Conservation (phyloP, 2,329 filamentous ascomycete species). For the Aspergillus tamarii region DNA sequence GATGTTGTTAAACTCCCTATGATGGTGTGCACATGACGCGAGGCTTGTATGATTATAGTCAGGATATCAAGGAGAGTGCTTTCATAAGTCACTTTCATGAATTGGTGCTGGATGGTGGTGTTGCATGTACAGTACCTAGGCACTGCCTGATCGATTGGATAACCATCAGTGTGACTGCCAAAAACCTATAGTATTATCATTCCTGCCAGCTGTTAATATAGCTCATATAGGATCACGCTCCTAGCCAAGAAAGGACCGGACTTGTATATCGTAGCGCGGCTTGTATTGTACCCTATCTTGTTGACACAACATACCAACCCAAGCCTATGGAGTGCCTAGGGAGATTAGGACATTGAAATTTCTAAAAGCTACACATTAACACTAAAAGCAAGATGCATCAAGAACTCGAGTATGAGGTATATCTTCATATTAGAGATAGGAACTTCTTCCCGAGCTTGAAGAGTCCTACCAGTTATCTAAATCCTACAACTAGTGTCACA, state of each 20-base stretch:
- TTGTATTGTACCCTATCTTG: not conserved
- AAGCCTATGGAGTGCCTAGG: not conserved
- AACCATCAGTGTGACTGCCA: too few species aligned
- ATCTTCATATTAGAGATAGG: not conserved
- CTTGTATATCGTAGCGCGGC: not conserved
- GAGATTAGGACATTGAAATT: not conserved
- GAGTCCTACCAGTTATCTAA: not conserved
- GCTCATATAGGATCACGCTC: not conserved
- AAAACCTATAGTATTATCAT: not conserved
- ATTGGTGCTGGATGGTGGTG: not conserved
- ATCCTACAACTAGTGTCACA: not conserved
- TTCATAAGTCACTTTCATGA: not conserved
- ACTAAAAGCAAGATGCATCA: not conserved
- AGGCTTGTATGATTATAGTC: not conserved
- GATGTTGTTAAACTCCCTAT: not conserved
- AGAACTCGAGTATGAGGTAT: not conserved
- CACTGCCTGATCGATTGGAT: too few species aligned
- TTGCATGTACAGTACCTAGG: too few species aligned
- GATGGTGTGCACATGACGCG: not conserved
- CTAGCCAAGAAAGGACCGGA: not conserved
- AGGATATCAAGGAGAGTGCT: not conserved
- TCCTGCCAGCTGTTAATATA: not conserved
- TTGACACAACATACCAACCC: not conserved
- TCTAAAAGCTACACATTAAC: not conserved
- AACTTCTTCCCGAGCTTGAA: not conserved